A percentile compares a stretch with the other conserved stretches of the same genome.
Evolutionary conservation across 78 protist species (phyloP).

Genomic region (Polysphondylium violaceum): DNA sequence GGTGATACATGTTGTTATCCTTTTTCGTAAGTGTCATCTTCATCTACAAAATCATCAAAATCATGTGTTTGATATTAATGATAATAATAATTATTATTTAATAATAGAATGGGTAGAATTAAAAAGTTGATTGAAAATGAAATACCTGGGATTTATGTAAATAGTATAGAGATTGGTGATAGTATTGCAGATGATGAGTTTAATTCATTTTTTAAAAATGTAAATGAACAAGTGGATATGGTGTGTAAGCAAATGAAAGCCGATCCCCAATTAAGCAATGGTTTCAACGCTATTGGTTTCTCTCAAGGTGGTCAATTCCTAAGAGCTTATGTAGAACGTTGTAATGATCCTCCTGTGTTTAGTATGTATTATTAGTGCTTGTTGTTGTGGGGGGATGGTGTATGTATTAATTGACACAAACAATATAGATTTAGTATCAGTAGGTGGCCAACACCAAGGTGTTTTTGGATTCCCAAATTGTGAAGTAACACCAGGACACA

Average conservation of each 20-base stretch:
- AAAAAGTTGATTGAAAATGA: conserved; percentile 56
- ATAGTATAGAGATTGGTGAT: conserved; percentile 64
- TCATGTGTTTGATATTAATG: conserved; percentile 4
- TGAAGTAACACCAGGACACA: conserved; percentile 14
- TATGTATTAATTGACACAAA: too few species aligned
- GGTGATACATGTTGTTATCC: conserved; percentile 87
- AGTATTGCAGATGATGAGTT: conserved; percentile 35
- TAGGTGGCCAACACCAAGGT: conserved; percentile 93
- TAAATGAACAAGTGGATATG: conserved; percentile 75
- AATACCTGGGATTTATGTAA: conserved; percentile 77
- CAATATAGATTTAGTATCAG: conserved; percentile 54
- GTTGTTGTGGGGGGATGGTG: too few species aligned
- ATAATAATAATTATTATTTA: background rate
- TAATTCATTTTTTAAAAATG: conserved; percentile 78
- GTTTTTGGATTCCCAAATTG: conserved; percentile 66
- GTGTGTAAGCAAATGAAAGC: conserved; percentile 30
- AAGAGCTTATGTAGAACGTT: conserved; percentile 82
- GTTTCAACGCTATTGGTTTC: conserved; percentile 91
- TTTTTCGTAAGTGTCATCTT: too few species aligned
- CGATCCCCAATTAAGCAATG: conserved; percentile 63
- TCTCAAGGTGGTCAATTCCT: conserved; percentile 88
- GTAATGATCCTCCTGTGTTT: conserved; percentile 82
- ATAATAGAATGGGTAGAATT: conserved; percentile 82
- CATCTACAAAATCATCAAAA: too few species aligned
- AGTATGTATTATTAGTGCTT: background rate